Percentiles rank a stretch among this genome's conserved stretches.
Conservation (phyloP, 495 filamentous ascomycete species). For the Daldinia childiae region DNA sequence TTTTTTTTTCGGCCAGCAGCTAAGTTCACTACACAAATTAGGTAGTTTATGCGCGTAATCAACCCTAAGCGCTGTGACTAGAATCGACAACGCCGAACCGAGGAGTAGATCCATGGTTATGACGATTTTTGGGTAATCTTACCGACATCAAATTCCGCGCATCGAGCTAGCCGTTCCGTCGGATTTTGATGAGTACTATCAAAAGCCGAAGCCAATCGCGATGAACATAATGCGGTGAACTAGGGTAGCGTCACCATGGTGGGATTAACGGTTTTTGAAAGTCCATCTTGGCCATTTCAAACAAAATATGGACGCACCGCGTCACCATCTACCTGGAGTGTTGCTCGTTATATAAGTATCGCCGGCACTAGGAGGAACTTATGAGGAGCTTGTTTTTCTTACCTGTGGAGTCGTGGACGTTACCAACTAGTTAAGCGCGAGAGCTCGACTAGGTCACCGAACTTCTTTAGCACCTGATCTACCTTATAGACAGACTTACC, state of each 20-base stretch:
- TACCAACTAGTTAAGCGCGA: background rate
- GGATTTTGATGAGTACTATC: background rate
- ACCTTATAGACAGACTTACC: background rate
- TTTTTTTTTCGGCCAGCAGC: background rate
- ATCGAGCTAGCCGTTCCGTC: background rate
- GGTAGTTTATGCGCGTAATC: background rate
- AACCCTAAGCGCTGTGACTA: background rate
- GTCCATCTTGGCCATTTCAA: background rate
- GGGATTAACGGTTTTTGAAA: background rate
- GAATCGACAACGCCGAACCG: background rate
- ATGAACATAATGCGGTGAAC: background rate
- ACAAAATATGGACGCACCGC: background rate
- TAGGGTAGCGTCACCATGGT: background rate
- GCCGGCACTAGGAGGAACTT: conserved; percentile 13
- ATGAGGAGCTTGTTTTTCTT: background rate
- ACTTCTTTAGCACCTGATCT: background rate
- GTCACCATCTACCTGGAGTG: conserved; percentile 2
- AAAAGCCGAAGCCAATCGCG: background rate
- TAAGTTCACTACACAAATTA: background rate
- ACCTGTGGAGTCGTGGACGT: background rate
- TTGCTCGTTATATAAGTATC: conserved; percentile 2
- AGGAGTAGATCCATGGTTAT: background rate
- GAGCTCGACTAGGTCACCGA: background rate
- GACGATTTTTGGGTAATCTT: background rate
- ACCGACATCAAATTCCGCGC: background rate